Conservation (phyloP, 1,284 basidiomycete species). For the Takashimella koratensis region DNA sequence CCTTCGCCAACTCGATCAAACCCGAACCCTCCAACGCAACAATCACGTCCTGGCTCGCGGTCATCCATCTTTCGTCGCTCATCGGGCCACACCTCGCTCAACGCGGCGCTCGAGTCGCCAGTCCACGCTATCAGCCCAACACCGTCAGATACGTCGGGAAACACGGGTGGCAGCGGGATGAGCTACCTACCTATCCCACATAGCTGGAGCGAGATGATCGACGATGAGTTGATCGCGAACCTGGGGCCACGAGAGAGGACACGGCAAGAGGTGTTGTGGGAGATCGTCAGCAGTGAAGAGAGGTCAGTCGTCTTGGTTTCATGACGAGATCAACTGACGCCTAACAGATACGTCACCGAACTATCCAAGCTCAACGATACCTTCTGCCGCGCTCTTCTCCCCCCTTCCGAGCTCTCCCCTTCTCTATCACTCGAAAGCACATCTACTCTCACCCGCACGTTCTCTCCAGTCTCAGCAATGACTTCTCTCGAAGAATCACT, state of each 20-base stretch:
- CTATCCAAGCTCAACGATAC: constrained; percentile 86
- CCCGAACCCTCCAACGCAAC: constrained; percentile 6
- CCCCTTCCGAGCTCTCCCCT: constrained; percentile 58
- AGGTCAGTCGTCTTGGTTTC: constrained; percentile 56
- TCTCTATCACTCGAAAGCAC: constrained; percentile 52
- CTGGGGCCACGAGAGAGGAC: constrained; percentile 89
- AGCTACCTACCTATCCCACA: constrained; percentile 57
- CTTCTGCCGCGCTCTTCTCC: constrained; percentile 84
- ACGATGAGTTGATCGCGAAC: constrained; percentile 90
- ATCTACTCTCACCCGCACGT: constrained; percentile 22
- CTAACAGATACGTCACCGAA: constrained; percentile 81
- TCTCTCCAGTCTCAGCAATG: constrained; percentile 20
- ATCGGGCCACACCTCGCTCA: not conserved
- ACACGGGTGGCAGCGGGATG: constrained; percentile 8
- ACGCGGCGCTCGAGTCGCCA: constrained; percentile 4
- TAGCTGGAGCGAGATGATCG: constrained; percentile 94
- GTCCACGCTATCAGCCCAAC: constrained; percentile 12
- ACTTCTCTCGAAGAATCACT: not conserved
- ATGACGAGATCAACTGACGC: constrained; percentile 4
- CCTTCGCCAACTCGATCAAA: constrained; percentile 7
- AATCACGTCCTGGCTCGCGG: constrained; percentile 13
- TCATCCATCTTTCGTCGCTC: constrained; percentile 9
- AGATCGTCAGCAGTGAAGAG: constrained; percentile 96
- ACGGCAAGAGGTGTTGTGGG: constrained; percentile 93
- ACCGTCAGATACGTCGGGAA: constrained; percentile 20